Percentiles rank a stretch among this genome's conserved stretches.
phyloP scores from a whole-genome alignment of 768 basidiomycete genomes.

The Amanita polypyramis region DNA sequence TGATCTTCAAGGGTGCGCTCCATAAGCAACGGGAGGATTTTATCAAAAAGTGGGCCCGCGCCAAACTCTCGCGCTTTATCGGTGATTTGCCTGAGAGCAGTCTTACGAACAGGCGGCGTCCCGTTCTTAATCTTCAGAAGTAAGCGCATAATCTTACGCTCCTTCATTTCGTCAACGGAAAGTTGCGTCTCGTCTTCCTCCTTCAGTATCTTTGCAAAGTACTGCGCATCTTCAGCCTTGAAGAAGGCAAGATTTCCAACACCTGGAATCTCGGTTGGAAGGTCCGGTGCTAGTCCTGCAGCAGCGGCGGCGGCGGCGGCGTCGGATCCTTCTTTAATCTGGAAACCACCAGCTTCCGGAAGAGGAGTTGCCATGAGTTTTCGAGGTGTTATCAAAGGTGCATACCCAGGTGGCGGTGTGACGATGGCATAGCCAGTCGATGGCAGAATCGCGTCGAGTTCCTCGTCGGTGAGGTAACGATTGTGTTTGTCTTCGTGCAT shows the following conservation, averaged over 20 bases:
- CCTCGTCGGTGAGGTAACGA: slow-evolving; percentile 91
- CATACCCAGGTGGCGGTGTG: slow-evolving; percentile 90
- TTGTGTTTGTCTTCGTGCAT: slow-evolving; percentile 95
- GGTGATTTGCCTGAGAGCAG: slow-evolving; percentile 94
- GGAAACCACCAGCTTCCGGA: slow-evolving; percentile 74
- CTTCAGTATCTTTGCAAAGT: slow-evolving; percentile 92
- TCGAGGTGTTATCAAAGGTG: slow-evolving; percentile 57
- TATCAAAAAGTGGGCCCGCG: slow-evolving; percentile 96
- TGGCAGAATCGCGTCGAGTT: slow-evolving; percentile 87
- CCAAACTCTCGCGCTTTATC: slow-evolving; percentile 99
- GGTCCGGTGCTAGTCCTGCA: slow-evolving; percentile 83
- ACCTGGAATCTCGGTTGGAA: slow-evolving; percentile 96
- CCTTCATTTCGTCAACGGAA: slow-evolving; percentile 96
- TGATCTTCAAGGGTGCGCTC: slow-evolving; percentile 96
- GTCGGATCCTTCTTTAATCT: slow-evolving; percentile 92
- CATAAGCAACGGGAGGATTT: slow-evolving; percentile 97
- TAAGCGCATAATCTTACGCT: slow-evolving; percentile 97
- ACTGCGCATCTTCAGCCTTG: slow-evolving; percentile 96
- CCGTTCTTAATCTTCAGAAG: slow-evolving; percentile 99
- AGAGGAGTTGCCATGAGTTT: slow-evolving; percentile 49
- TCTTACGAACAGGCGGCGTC: slow-evolving; percentile 96
- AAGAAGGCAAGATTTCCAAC: slow-evolving; percentile 97
- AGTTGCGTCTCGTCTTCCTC: slow-evolving; percentile 93
- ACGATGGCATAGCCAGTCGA: slow-evolving; percentile 82
- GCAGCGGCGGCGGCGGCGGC: slow-evolving; percentile 82